These are phyloP conservation scores for Thinopyrum obtusiflorum DNA, from an alignment of 202 grass and related monocot species.

Conservation along the genomic window DNA sequence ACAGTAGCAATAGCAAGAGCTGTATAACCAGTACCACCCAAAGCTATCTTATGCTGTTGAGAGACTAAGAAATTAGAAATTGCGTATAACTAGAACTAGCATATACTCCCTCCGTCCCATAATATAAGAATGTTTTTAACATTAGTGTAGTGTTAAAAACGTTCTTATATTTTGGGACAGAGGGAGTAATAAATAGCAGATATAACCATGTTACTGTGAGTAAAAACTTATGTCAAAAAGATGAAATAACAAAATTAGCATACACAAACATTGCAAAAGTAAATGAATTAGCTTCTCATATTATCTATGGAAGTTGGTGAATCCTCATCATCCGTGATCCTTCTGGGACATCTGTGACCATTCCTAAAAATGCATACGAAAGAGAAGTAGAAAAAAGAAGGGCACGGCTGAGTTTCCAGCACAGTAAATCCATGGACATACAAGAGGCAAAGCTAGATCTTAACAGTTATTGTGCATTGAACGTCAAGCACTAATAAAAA, in stretches of 20 bases:
- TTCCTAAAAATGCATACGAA: not conserved
- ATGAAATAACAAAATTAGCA: not conserved
- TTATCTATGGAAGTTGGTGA: not conserved
- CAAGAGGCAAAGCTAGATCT: not conserved
- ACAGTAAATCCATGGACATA: not conserved
- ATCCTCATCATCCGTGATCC: not conserved
- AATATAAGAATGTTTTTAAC: too few relatives aligned
- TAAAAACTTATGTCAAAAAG: not conserved
- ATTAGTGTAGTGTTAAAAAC: too few relatives aligned
- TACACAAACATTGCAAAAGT: not conserved
- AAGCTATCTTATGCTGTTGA: conserved; percentile 14
- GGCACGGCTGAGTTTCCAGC: not conserved
- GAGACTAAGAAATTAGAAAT: not conserved
- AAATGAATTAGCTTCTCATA: not conserved
- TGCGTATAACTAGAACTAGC: not conserved
- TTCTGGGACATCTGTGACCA: not conserved
- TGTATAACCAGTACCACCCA: not conserved
- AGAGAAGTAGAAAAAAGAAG: not conserved
- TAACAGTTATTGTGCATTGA: conserved; percentile 1
- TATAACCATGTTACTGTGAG: not conserved
- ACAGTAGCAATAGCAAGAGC: not conserved
- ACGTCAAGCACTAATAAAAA: not conserved
- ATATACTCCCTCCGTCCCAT: not conserved
- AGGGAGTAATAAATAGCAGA: not conserved
- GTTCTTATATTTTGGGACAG: too few relatives aligned